These are phyloP conservation scores for Aurantiochytrium sp. DNA, from an alignment of 108 stramenopile genomes.

Conservation along the genomic window DNA sequence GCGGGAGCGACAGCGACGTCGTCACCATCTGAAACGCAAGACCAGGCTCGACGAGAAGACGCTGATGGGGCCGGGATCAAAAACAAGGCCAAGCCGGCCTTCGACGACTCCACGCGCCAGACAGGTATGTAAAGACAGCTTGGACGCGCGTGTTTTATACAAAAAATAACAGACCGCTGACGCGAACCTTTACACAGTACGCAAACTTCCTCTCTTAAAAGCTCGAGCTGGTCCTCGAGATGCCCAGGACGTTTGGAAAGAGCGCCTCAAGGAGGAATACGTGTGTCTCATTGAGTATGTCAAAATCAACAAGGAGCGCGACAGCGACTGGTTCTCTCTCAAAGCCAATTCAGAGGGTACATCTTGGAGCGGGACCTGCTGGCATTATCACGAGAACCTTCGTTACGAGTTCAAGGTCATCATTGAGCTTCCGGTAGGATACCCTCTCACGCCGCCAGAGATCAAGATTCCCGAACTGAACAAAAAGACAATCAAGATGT, in stretches of 20 bases:
- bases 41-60: too few relatives aligned
- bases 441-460: constrained; percentile 18
- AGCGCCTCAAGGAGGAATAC: constrained; percentile 15
- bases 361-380: constrained; percentile 24
- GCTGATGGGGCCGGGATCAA: too few relatives aligned
- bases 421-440: constrained; percentile 13
- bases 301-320: constrained; percentile 9
- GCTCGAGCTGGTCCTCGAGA: not conserved
- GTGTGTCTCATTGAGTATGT: constrained; percentile 1
- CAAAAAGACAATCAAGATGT: constrained; percentile 12
- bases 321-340: constrained; percentile 22
- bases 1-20: too few relatives aligned
- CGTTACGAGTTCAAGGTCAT: not conserved
- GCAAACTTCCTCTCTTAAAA: not conserved
- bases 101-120: not conserved
- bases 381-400: constrained; percentile 21
- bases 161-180: not conserved
- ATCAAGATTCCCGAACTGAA: constrained; percentile 10
- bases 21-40: too few relatives aligned
- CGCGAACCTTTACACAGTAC: not conserved
- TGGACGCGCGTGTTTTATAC: not conserved
- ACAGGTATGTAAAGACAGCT: not conserved
- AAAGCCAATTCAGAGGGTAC: not conserved
- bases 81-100: not conserved
- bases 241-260: not conserved